A percentile compares a stretch with the other conserved stretches of the same genome.
phyloP scores from a whole-genome alignment of 257 asterid species.

The Misopates orontium region DNA sequence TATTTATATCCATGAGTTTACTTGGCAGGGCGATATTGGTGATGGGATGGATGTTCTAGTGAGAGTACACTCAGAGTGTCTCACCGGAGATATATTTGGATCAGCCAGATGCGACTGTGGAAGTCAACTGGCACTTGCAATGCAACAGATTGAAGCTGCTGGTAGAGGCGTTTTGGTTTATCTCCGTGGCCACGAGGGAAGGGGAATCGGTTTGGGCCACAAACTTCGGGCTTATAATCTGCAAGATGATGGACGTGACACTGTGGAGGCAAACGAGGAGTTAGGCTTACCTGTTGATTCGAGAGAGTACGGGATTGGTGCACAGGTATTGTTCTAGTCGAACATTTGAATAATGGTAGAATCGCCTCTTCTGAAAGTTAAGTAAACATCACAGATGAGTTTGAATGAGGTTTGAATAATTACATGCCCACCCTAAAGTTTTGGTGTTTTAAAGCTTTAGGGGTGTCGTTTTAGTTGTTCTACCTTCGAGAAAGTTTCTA shows the following conservation, averaged over 20 bases:
- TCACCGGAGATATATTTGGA: constrained; percentile 95
- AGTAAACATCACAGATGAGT: too few species aligned
- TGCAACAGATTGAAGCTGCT: constrained; percentile 91
- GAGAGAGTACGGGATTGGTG: constrained; percentile 97
- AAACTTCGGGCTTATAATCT: constrained; percentile 92
- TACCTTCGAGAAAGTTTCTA: too few species aligned
- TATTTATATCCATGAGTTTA: too few species aligned
- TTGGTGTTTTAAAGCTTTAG: too few species aligned
- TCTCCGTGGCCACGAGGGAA: constrained; percentile 96
- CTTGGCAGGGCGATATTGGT: constrained; percentile 82
- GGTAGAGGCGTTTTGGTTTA: constrained; percentile 88
- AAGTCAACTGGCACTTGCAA: constrained; percentile 79
- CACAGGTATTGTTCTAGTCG: constrained; percentile 61
- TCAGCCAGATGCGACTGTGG: constrained; percentile 99
- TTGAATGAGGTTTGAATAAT: too few species aligned
- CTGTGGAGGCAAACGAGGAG: constrained; percentile 97
- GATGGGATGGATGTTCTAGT: constrained; percentile 88
- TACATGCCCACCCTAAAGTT: too few species aligned
- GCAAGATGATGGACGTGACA: constrained; percentile 94
- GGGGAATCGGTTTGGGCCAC: constrained; percentile 98
- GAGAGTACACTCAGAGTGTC: constrained; percentile 95
- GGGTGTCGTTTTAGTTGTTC: too few species aligned
- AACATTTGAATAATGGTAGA: too few species aligned
- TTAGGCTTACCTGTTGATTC: constrained; percentile 96
- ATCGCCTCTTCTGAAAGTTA: too few species aligned